Evolutionary conservation across 164 flowering plant genomes (phyloP).

Genomic region (Magnolia officinalis): DNA sequence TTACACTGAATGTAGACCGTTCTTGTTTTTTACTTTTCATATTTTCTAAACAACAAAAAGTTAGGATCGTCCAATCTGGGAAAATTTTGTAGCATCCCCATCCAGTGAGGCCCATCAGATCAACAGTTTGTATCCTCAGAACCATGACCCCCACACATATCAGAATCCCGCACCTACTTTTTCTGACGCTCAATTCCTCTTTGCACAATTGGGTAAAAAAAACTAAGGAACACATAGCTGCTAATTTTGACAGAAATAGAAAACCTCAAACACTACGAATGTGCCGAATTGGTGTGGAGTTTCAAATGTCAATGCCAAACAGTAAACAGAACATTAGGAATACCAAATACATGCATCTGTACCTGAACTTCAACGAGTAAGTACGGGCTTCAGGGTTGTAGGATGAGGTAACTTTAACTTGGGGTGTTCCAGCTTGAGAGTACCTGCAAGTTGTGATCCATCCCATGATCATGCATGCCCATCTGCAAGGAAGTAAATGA

Average conservation of each 20-base stretch:
- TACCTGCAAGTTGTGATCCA: constrained; percentile 51
- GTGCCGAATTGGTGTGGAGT: neutral
- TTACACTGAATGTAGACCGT: too few relatives aligned
- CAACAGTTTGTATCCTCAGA: too few relatives aligned
- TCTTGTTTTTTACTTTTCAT: too few relatives aligned
- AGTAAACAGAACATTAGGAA: neutral
- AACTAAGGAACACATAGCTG: neutral
- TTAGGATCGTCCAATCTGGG: too few relatives aligned
- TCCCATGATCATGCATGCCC: constrained; percentile 9
- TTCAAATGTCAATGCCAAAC: neutral
- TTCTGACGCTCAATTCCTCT: neutral
- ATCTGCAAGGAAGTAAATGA: neutral
- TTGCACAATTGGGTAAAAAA: neutral
- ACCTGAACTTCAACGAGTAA: constrained; percentile 83
- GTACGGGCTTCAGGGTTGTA: constrained; percentile 71
- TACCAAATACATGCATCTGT: neutral
- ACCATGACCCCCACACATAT: too few relatives aligned
- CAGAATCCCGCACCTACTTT: neutral
- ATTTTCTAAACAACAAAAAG: too few relatives aligned
- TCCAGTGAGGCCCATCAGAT: too few relatives aligned
- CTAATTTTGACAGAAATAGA: neutral
- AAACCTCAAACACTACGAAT: neutral
- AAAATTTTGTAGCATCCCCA: too few relatives aligned
- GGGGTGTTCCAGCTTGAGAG: constrained; percentile 97
- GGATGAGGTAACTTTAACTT: constrained; percentile 66